Evolutionary conservation across 352 stramenopile genomes (phyloP).

Genomic region (Pythium graminicola): DNA sequence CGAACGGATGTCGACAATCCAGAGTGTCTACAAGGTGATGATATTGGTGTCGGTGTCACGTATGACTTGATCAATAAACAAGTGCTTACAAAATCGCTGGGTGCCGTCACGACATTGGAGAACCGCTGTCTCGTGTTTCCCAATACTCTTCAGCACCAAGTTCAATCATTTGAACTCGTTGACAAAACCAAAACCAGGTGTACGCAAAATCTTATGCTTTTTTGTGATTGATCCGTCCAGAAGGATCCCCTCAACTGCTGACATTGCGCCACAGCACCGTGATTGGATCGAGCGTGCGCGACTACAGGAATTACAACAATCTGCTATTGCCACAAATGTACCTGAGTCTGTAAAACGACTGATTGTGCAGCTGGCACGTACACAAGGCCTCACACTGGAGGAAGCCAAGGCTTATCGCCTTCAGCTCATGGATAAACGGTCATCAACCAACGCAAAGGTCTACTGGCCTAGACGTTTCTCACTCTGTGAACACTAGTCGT

Average conservation of each 20-base stretch:
- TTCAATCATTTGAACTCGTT: slow-evolving; percentile 23
- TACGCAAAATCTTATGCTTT: slow-evolving; percentile 29
- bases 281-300: slow-evolving; percentile 15
- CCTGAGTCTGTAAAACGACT: not conserved
- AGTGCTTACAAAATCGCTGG: slow-evolving; percentile 14
- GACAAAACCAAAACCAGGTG: slow-evolving; percentile 21
- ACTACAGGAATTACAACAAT: no score
- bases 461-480: slow-evolving; percentile 10
- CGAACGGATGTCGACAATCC: slow-evolving; percentile 11
- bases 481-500: slow-evolving; percentile 14
- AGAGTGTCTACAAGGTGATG: slow-evolving; percentile 14
- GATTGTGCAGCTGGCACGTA: not conserved
- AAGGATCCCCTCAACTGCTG: slow-evolving; percentile 23
- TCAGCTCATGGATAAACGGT: slow-evolving; percentile 11
- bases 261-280: slow-evolving; percentile 29
- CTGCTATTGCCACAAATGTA: not conserved
- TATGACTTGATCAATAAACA: slow-evolving; percentile 11
- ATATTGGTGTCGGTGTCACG: slow-evolving; percentile 2
- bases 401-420: slow-evolving; percentile 12
- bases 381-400: slow-evolving; percentile 12
- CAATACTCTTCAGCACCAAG: slow-evolving; percentile 27
- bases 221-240: slow-evolving; percentile 26
- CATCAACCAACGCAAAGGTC: not conserved
- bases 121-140: slow-evolving; percentile 29
- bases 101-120: slow-evolving; percentile 12